Percentiles rank a stretch among this genome's conserved stretches.
Conservation (phyloP, 2,329 filamentous ascomycete genomes). For the Aspergillus eucalypticola region DNA sequence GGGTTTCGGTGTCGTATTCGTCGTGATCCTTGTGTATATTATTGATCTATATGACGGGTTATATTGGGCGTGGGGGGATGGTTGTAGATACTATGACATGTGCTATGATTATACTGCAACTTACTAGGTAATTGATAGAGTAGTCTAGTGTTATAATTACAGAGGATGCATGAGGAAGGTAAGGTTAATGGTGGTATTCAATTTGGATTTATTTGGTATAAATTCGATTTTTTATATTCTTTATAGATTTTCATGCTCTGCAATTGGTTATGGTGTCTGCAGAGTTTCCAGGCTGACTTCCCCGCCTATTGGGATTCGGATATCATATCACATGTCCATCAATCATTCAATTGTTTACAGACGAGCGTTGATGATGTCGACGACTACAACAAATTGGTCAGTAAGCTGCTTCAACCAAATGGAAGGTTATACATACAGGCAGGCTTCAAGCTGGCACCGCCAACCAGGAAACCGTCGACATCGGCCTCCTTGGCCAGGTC, state of each 20-base stretch:
- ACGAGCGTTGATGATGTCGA: slow-evolving; percentile 69
- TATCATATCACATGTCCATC: slow-evolving; percentile 13
- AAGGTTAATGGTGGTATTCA: neutral
- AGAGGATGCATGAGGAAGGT: neutral
- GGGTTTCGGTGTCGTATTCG: slow-evolving; percentile 45
- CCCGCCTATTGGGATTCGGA: neutral
- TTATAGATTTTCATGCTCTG: neutral
- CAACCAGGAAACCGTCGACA: slow-evolving; percentile 97
- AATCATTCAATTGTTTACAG: slow-evolving; percentile 36
- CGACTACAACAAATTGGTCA: slow-evolving; percentile 44
- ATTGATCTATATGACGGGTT: neutral
- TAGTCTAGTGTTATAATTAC: neutral
- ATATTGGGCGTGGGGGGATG: too few species aligned
- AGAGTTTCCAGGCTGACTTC: neutral
- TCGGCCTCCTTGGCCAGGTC: slow-evolving; percentile 89
- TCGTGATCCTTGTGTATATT: slow-evolving; percentile 29
- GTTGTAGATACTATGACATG: neutral
- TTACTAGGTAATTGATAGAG: neutral
- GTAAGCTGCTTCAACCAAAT: neutral
- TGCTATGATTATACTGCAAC: neutral
- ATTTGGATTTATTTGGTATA: neutral
- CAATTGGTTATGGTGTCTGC: neutral
- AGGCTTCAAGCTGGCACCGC: slow-evolving; percentile 94
- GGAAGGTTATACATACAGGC: slow-evolving; percentile 64
- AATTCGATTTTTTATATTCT: neutral